These are phyloP conservation scores for Lactarius psammicola DNA, from an alignment of 768 basidiomycete species.

Conservation along the genomic window DNA sequence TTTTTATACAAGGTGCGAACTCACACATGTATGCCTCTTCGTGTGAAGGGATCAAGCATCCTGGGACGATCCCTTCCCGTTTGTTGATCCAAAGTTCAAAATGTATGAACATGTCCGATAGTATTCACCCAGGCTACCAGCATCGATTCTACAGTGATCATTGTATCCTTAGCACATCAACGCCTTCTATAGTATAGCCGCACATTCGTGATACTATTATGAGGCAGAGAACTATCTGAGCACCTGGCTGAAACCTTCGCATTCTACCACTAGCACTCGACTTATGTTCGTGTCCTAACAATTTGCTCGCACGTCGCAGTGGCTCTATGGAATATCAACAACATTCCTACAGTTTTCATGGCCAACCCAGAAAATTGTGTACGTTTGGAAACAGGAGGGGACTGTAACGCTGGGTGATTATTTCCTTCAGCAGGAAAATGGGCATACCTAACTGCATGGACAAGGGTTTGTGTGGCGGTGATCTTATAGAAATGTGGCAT, in stretches of 20 bases:
- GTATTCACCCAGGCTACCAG: neutral
- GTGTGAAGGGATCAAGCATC: constrained; percentile 37
- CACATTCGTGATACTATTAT: neutral
- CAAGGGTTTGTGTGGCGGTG: too few species aligned
- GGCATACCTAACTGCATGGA: too few species aligned
- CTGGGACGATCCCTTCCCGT: constrained; percentile 31
- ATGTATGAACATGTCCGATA: constrained; percentile 30
- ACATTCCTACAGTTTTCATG: too few species aligned
- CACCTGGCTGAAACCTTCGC: neutral
- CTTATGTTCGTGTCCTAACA: neutral
- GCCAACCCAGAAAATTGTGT: too few species aligned
- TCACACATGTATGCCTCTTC: neutral
- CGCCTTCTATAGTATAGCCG: neutral
- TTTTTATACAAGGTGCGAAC: neutral
- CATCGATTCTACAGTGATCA: neutral
- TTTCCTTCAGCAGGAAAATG: too few species aligned
- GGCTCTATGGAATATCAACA: too few species aligned
- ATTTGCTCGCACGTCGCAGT: too few species aligned
- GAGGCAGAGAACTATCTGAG: neutral
- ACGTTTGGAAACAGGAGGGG: too few species aligned
- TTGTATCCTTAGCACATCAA: neutral
- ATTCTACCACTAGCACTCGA: neutral
- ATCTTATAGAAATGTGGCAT: too few species aligned
- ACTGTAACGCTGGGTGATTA: too few species aligned
- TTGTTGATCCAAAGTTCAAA: constrained; percentile 27